Evolutionary conservation across 2,329 filamentous ascomycete genomes (phyloP).

Genomic region (Penicillium sclerotiorum): DNA sequence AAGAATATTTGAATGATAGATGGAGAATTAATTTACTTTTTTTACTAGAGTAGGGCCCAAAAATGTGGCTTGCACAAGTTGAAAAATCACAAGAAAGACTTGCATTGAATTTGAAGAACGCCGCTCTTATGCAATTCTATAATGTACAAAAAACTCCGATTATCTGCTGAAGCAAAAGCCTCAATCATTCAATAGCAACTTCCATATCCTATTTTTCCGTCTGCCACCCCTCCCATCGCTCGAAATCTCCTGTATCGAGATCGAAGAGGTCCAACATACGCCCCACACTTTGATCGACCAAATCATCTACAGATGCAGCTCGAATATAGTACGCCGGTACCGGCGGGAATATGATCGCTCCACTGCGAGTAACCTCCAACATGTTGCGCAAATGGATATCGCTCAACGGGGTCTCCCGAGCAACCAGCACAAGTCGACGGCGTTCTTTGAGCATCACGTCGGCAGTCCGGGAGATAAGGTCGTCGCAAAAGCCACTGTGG

Average conservation of each 20-base stretch:
- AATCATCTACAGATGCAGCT: slow-evolving; percentile 43
- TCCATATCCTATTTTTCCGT: too few relatives aligned
- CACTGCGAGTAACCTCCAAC: slow-evolving; percentile 40
- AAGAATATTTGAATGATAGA: too few relatives aligned
- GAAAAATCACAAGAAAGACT: too few relatives aligned
- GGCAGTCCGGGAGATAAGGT: slow-evolving; percentile 50
- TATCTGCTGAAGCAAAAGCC: too few relatives aligned
- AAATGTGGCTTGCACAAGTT: too few relatives aligned
- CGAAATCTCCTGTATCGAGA: slow-evolving; percentile 45
- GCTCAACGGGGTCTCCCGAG: slow-evolving; percentile 51
- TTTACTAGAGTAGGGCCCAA: too few relatives aligned
- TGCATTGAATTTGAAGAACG: too few relatives aligned
- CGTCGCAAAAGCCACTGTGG: slow-evolving; percentile 46
- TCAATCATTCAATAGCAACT: too few relatives aligned
- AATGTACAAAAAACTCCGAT: too few relatives aligned
- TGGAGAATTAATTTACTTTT: too few relatives aligned
- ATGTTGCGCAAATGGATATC: slow-evolving; percentile 53
- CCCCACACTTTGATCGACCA: slow-evolving; percentile 51
- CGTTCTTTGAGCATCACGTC: slow-evolving; percentile 53
- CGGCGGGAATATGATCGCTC: slow-evolving; percentile 50
- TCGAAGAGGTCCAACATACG: slow-evolving; percentile 52
- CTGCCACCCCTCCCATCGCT: slow-evolving; percentile 32
- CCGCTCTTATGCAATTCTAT: too few relatives aligned
- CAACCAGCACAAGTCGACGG: slow-evolving; percentile 43
- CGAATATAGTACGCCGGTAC: slow-evolving; percentile 50